Conservation (phyloP, 108 stramenopile genomes). For the Skeletonema costatum region DNA sequence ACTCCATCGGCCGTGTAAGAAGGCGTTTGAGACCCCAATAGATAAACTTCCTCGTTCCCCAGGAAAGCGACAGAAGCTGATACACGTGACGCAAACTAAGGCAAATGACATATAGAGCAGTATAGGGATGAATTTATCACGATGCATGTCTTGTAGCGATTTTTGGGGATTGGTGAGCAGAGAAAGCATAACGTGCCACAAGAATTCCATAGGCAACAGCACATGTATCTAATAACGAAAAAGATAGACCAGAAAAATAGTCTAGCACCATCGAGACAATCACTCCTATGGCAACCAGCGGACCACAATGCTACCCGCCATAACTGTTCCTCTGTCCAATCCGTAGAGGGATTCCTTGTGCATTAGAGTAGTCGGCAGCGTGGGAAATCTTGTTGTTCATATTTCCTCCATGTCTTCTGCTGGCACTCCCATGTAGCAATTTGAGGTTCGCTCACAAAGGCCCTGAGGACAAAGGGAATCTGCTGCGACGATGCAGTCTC, state of each 20-base stretch:
- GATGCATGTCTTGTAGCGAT: conserved; percentile 34
- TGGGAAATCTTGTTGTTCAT: conserved; percentile 46
- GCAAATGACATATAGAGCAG: conserved; percentile 40
- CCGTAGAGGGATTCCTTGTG: conserved; percentile 19
- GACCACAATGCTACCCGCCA: conserved; percentile 15
- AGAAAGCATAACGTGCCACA: conserved; percentile 31
- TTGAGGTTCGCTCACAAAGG: conserved; percentile 49
- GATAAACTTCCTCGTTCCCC: conserved; percentile 51
- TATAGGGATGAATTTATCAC: conserved; percentile 32
- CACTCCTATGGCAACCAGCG: conserved; percentile 7
- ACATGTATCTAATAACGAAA: conserved; percentile 45
- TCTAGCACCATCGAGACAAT: conserved; percentile 27
- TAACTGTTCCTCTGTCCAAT: conserved; percentile 25
- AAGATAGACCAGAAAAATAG: conserved; percentile 44
- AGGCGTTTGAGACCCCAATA: conserved; percentile 40
- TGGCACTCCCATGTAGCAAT: conserved; percentile 52
- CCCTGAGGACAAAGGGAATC: conserved; percentile 30
- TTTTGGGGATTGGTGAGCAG: conserved; percentile 47
- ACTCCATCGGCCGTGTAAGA: conserved; percentile 30
- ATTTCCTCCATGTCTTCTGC: conserved; percentile 24
- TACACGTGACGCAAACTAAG: conserved; percentile 15
- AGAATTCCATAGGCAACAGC: conserved; percentile 51
- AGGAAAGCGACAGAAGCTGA: conserved; percentile 37
- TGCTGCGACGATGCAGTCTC: conserved; percentile 35
- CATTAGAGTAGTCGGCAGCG: conserved; percentile 27